Evolutionary conservation across 2,329 filamentous ascomycete species (phyloP).

Genomic region (Didymella sp.): DNA sequence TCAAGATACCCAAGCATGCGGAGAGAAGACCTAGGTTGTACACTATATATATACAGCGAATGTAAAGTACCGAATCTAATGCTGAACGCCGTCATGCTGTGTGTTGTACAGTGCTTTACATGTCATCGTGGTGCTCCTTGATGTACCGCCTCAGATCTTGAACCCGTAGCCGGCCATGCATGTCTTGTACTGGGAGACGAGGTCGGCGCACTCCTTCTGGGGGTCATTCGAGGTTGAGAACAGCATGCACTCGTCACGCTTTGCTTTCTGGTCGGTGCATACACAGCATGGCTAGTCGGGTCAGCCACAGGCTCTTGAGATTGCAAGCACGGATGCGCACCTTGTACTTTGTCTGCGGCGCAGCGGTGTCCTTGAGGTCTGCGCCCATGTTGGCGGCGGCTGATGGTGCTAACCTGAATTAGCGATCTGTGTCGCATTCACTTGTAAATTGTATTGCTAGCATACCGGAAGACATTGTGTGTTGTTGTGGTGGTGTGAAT

Average conservation of each 20-base stretch:
- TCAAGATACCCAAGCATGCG: conserved; percentile 17
- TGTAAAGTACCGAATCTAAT: conserved; percentile 25
- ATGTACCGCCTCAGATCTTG: conserved; percentile 56
- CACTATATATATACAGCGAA: conserved; percentile 28
- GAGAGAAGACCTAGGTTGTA: conserved; percentile 42
- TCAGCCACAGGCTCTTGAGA: conserved; percentile 7
- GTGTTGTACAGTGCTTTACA: conserved; percentile 38
- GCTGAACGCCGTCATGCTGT: conserved; percentile 42
- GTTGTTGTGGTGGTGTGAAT: conserved; percentile 15
- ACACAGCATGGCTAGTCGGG: conserved; percentile 85
- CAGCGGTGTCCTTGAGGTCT: conserved; percentile 52
- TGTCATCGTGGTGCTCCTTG: conserved; percentile 13
- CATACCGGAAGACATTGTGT: conserved; percentile 18
- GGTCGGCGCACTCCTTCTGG: conserved; percentile 79
- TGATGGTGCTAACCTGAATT: conserved; percentile 33
- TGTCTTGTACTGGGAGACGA: conserved; percentile 83
- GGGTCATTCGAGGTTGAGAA: conserved; percentile 88
- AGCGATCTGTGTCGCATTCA: neutral
- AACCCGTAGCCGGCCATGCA: conserved; percentile 97
- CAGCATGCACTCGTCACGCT: conserved; percentile 98
- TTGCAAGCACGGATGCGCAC: conserved; percentile 30
- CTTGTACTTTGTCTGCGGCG: conserved; percentile 54
- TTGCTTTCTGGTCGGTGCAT: conserved; percentile 92
- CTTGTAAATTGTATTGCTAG: neutral
- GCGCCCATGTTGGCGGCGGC: conserved; percentile 55